Base-by-base conservation (phyloP, 2,329 filamentous ascomycete genomes). In the Fusarium floridanum region DNA sequence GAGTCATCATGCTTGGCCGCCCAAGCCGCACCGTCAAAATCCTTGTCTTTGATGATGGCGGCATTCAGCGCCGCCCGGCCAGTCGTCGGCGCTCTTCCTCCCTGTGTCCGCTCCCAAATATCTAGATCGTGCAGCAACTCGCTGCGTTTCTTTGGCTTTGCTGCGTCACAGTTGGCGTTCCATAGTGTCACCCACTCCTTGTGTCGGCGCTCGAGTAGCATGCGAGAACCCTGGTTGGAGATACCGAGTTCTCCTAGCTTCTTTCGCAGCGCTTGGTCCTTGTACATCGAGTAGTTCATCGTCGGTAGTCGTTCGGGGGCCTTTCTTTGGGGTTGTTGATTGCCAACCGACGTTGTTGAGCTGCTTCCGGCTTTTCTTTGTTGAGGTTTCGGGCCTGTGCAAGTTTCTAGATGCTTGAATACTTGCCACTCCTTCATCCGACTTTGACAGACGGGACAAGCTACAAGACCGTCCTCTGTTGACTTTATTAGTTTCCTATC, bases 91-190 rank as follows among this genome's bases (percentile, higher is more conserved):
- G 90, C 89, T 56, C 86, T 86, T 2, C 90, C 89, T 10, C 94
- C 94, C 73, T 97, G 91, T 0, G 93, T 96, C 53, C 91, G 89
- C 82, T 99, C 97, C 96, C 97, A 98, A 1, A 90, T 83, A 24
- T 96, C 93, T 14, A 99, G 82, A 70, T 98, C 96, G 16, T 89
- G 90, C 17, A 97, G 83, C 6, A 99, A 83, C 67, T 97, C 92
- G 8, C 84, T 80, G 73, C 94, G 94, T 12, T 87, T 86, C 80
- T 93, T 93, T 0, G 95, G 95, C 2, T 86, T 86, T 39, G 89
- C 89, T 3, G 95, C 93, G 82, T 99, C 97, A 83, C 95, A 98
- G 81, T 99, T 99, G 12, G 97, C 94, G 82, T 99, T 99, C 93
- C 95, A 98, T 20, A 99, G 85, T 41, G 97, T 98, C 61, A 97